These are phyloP conservation scores for Solanum chacoense DNA, from an alignment of 305 asterid genomes.

Conservation along the genomic window DNA sequence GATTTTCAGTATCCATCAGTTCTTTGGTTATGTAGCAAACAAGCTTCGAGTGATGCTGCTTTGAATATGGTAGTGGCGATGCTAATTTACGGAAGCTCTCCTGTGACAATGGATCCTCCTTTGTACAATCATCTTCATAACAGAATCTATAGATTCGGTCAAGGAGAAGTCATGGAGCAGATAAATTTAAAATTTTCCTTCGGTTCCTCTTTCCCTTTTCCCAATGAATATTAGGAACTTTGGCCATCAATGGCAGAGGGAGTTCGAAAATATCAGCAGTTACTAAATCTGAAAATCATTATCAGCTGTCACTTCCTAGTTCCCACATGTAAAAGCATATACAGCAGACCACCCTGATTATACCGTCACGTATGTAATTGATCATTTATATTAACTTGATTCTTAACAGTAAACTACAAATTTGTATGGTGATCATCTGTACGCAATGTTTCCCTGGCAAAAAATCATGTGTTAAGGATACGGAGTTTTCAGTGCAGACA, in stretches of 20 bases:
- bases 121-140: slow-evolving; percentile 86
- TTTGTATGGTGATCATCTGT: background rate
- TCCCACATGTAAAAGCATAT: background rate
- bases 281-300: background rate
- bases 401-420: background rate
- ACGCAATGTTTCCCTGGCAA: background rate
- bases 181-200: background rate
- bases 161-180: slow-evolving; percentile 30
- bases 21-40: slow-evolving; percentile 88
- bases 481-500: slow-evolving; percentile 96
- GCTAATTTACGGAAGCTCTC: slow-evolving; percentile 94
- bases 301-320: background rate
- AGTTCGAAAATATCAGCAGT: background rate
- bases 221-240: background rate
- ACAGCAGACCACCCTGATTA: background rate
- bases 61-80: slow-evolving; percentile 74
- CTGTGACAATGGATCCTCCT: slow-evolving; percentile 98
- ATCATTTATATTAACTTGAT: background rate
- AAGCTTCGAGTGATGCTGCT: slow-evolving; percentile 96
- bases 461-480: slow-evolving; percentile 37
- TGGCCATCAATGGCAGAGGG: background rate
- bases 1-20: slow-evolving; percentile 93
- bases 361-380: background rate
- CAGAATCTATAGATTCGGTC: slow-evolving; percentile 59
- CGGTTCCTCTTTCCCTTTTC: background rate